A percentile compares a stretch with the other conserved stretches of the same genome.
Evolutionary conservation across 257 asterid genomes (phyloP).

Genomic region (Ilex asprella): DNA sequence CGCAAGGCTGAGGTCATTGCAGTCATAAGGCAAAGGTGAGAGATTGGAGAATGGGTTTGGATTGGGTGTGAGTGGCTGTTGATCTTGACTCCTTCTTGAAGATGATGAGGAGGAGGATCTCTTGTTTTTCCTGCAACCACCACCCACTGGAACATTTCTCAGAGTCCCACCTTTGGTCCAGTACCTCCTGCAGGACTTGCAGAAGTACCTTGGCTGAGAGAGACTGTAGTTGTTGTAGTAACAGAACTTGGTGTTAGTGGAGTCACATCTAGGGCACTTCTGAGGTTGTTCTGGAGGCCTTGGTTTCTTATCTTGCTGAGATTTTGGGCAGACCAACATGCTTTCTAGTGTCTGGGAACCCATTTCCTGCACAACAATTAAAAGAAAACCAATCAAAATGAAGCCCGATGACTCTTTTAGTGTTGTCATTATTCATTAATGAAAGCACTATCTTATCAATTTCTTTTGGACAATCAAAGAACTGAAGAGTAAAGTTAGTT

Average conservation of each 20-base stretch:
- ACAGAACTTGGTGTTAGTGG: conserved; percentile 83
- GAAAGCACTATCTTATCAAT: no score
- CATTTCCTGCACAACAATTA: background rate
- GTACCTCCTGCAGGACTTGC: conserved; percentile 90
- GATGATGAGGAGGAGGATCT: conserved; percentile 44
- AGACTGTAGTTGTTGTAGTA: conserved; percentile 96
- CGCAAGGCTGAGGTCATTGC: background rate
- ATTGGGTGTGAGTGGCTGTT: background rate
- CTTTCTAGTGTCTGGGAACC: background rate
- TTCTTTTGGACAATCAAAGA: no score
- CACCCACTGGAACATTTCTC: conserved; percentile 90
- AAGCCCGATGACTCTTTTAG: no score
- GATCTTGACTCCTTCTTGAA: conserved; percentile 44
- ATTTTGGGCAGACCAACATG: background rate
- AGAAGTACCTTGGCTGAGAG: conserved; percentile 87
- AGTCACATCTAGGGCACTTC: conserved; percentile 92
- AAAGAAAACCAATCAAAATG: no score
- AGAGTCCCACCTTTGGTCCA: conserved; percentile 98
- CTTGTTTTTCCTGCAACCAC: conserved; percentile 81
- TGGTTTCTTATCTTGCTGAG: background rate
- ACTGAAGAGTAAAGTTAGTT: no score
- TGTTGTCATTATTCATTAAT: no score
- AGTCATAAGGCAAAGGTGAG: background rate
- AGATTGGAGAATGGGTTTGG: no score
- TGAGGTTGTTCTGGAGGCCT: conserved; percentile 5